Evolutionary conservation across 768 basidiomycete genomes (phyloP).

Genomic region (Strobilomyces echinocephalus): DNA sequence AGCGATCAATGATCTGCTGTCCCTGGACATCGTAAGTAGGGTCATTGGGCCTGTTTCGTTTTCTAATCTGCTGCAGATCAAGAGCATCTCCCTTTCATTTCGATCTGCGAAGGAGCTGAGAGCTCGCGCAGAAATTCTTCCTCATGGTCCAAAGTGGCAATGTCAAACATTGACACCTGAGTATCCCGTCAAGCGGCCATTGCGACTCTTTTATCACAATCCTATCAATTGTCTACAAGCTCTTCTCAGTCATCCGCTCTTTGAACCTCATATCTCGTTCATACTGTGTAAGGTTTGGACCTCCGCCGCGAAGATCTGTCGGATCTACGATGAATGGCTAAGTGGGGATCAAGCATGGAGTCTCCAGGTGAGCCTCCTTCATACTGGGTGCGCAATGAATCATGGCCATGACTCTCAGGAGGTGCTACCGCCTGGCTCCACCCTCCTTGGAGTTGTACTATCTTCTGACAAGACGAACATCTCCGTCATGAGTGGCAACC

Average conservation of each 20-base stretch:
- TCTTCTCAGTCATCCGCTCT: neutral
- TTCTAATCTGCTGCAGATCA: neutral
- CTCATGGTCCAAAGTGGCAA: neutral
- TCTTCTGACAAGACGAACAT: neutral
- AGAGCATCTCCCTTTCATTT: neutral
- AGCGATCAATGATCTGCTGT: neutral
- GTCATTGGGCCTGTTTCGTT: constrained; percentile 12
- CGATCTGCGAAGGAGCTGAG: neutral
- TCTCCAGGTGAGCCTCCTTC: neutral
- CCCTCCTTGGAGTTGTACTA: neutral
- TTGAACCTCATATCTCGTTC: neutral
- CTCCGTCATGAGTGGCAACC: neutral
- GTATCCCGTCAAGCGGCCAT: neutral
- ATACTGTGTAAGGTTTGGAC: neutral
- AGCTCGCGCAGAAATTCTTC: neutral
- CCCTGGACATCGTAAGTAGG: neutral
- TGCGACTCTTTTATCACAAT: neutral
- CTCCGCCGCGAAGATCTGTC: neutral
- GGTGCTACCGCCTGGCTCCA: neutral
- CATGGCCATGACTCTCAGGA: neutral
- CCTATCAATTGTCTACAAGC: too few species aligned
- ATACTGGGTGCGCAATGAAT: neutral
- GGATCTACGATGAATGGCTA: neutral
- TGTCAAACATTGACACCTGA: neutral
- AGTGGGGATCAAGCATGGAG: neutral